A percentile compares a stretch with the other conserved stretches of the same genome.
phyloP scores from a whole-genome alignment of 768 basidiomycete species.

The Cystoderma amianthinum region DNA sequence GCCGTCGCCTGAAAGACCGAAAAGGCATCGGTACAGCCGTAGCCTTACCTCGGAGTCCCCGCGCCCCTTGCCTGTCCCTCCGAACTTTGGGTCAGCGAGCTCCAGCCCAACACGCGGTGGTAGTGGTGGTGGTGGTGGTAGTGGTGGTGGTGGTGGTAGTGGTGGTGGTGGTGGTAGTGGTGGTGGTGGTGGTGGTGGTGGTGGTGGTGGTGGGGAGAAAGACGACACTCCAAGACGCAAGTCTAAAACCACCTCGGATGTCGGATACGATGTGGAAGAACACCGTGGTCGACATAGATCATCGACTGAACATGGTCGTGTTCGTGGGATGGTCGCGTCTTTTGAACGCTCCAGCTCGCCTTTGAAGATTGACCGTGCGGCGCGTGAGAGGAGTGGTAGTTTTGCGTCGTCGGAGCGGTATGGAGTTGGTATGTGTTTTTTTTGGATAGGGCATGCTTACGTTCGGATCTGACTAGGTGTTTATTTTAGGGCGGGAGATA shows the following conservation, averaged over 20 bases:
- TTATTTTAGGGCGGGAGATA: too few species aligned
- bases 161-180: too few species aligned
- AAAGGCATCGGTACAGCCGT: neutral
- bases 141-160: too few species aligned
- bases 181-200: neutral
- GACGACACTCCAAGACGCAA: neutral
- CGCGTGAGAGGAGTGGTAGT: too few species aligned
- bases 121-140: neutral
- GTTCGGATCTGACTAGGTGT: too few species aligned
- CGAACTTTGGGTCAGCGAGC: neutral
- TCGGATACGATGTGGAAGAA: neutral
- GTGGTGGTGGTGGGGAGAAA: neutral
- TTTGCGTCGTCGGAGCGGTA: too few species aligned
- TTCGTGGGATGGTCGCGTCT: constrained; percentile 19
- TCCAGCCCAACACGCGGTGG: neutral
- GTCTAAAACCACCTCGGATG: neutral
- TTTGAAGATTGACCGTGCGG: too few species aligned
- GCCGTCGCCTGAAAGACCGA: neutral
- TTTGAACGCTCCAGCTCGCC: constrained; percentile 11
- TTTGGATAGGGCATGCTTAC: too few species aligned
- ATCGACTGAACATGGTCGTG: constrained; percentile 12
- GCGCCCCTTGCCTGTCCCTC: neutral
- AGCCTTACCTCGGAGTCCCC: neutral
- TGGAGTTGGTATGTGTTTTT: too few species aligned
- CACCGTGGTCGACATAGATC: neutral